These are phyloP conservation scores for Cardamine chenopodiifolia DNA, from an alignment of 345 rosid genomes.

Conservation along the genomic window DNA sequence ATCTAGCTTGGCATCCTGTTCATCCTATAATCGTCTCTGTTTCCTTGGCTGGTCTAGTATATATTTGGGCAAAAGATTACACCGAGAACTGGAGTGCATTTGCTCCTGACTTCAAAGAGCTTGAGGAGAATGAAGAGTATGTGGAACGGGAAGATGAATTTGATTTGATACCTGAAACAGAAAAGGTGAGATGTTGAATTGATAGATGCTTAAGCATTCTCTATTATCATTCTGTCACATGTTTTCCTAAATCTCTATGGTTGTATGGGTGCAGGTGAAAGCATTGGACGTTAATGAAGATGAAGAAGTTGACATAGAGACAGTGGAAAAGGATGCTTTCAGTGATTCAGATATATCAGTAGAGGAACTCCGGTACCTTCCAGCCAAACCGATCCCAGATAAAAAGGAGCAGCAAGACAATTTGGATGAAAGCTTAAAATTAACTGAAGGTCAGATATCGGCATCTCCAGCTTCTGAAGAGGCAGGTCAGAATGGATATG, in stretches of 20 bases:
- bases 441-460: conserved; percentile 65
- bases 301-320: conserved; percentile 91
- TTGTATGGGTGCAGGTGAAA: conserved; percentile 62
- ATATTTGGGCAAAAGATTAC: conserved; percentile 98
- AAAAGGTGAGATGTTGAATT: conserved; percentile 60
- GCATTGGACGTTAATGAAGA: conserved; percentile 81
- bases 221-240: conserved; percentile 11
- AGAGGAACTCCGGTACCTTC: conserved; percentile 92
- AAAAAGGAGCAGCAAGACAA: conserved; percentile 69
- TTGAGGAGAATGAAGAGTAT: conserved; percentile 98
- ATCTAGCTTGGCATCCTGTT: conserved; percentile 99
- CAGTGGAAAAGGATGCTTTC: conserved; percentile 77
- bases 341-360: conserved; percentile 98
- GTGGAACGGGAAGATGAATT: conserved; percentile 97
- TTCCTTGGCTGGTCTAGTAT: conserved; percentile 87
- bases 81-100: conserved; percentile 99
- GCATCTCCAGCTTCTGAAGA: conserved; percentile 86
- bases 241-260: conserved; percentile 32
- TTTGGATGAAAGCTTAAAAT: conserved; percentile 62
- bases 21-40: conserved; percentile 93
- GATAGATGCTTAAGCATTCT: background rate
- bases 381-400: conserved; percentile 86
- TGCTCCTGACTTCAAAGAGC: conserved; percentile 99
- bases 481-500: conserved; percentile 72
- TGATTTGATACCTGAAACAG: conserved; percentile 87